Evolutionary conservation across 2,329 filamentous ascomycete species (phyloP), one percentile per base, ranked within the genome.

Genomic region (Stenocarpella maydis): DNA sequence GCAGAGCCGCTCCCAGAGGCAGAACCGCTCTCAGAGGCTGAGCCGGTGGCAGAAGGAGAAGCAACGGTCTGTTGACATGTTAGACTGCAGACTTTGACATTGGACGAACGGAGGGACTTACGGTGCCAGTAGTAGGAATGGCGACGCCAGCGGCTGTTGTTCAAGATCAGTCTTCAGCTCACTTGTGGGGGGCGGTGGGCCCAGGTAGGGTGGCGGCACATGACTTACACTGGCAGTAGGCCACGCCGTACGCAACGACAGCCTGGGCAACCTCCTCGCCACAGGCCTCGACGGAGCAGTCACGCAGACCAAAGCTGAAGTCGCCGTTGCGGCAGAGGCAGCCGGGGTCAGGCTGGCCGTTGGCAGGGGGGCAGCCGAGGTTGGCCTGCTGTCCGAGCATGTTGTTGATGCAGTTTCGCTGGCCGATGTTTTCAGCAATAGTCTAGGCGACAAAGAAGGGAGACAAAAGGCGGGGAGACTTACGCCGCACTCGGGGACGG

Each of bases 401-500:
- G 80, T 85, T 85, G 75, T 75, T 77, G 72, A 83, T 79, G 73
- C 87, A 89, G 49, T 74, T 78, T 75, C 78, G 79, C 86, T 88
- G 68, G 3, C 21, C 39, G 39, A n/a, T 19, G 21, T n/a, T 67
- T 28, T 52, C 37, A 64, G 69, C 26, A 54, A n/a, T 34, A 21
- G 37, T 28, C n/a, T 1, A 31, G n/a, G 24, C 31, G 21, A 54
- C 60, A 37, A 34, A 8, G 49, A 24, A 17, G 26, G 15, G 21
- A 24, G 58, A 71, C 41, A 50, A n/a, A n/a, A 41, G 43, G 39
- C 69, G 6, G 37, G 60, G 19, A 12, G 26, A 82, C 86, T 82
- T 85, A 89, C 87, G 78, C 82, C 86, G 74, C 87, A 89, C 21
- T 76, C 69, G 41, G 85, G 82, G 63, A 88, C 83, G 67, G 78